Base-by-base conservation (phyloP, 1,284 basidiomycete genomes). In the Ceratorhiza oryzae-sativae region DNA sequence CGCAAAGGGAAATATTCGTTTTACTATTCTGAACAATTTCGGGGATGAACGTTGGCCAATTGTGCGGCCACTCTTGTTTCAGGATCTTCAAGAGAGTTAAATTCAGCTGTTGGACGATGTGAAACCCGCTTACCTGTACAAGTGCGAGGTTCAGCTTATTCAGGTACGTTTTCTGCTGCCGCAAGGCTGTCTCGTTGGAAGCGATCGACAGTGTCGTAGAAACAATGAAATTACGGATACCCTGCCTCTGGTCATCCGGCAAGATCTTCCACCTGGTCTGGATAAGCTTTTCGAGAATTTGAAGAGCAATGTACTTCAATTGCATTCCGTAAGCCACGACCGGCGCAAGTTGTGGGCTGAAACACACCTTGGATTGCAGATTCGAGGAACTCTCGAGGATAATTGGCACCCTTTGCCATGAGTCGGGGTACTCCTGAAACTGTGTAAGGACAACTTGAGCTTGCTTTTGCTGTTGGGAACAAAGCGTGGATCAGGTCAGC, bases 31-130 rank as follows among this genome's bases (percentile, higher is more conserved):
- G 91, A 73, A 99, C 95, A 71, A 99, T 94, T 80, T 99, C 97
- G 8, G 95, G 91, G 79, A 99, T 98, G 84, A 99, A 99, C 13
- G 88, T 92, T 30, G 97, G 96, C 97, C 97, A 99, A 79, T 98
- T 96, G 80, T 98, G 95, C 23, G 97, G 97, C 97, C 97, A 99
- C 80, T 98, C 97, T 84, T 99, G 97, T 83, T 99, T 99, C 76
- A 99, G 85, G 75, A 99, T 98, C 94, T 98, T 79, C 4, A 20
- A 23, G 36, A 18, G 46, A 23, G 48, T 70, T 25, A 67, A 49
- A n/a, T n/a, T 58, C 27, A 32, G 51, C 63, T 41, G 72, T 36
- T 65, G 30, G 59, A 53, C 53, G 2, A 27, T 20, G 49, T 46
- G 34, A 45, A 51, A 51, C 12, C 48, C 53, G 82, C 86, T 73